Conservation (phyloP, 192 early-diverging fungal species). For the Gonapodya sp. region DNA sequence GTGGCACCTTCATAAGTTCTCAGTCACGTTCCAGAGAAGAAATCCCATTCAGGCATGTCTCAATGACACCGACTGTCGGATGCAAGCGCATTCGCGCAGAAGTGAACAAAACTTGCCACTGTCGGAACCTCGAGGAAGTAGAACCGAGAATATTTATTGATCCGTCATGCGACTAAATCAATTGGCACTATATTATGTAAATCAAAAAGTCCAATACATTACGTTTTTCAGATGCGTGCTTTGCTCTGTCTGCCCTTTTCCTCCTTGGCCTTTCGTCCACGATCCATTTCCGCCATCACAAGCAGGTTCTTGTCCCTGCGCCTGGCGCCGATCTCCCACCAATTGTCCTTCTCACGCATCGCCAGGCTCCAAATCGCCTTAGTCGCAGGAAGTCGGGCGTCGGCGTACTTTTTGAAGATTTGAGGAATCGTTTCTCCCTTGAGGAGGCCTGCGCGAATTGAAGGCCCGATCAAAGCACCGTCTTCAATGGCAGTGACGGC, state of each 20-base stretch:
- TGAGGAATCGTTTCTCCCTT: neutral
- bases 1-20: no score
- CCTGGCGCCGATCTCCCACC: conserved; percentile 5
- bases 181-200: no score
- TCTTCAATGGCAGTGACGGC: conserved; percentile 3
- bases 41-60: no score
- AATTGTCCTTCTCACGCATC: neutral
- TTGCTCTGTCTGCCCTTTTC: neutral
- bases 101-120: no score
- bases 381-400: neutral
- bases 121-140: no score
- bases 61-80: no score
- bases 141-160: no score
- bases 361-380: neutral
- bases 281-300: neutral
- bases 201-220: no score
- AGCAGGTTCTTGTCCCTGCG: neutral
- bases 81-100: no score
- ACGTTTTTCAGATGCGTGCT: neutral
- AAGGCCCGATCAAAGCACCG: neutral
- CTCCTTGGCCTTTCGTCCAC: neutral
- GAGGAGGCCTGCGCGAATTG: neutral
- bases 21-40: no score
- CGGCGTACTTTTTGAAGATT: neutral
- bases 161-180: no score